Conservation (phyloP, 225 moss, liverwort and hornwort genomes). For the Bryoerythrophyllum caledonicum region DNA sequence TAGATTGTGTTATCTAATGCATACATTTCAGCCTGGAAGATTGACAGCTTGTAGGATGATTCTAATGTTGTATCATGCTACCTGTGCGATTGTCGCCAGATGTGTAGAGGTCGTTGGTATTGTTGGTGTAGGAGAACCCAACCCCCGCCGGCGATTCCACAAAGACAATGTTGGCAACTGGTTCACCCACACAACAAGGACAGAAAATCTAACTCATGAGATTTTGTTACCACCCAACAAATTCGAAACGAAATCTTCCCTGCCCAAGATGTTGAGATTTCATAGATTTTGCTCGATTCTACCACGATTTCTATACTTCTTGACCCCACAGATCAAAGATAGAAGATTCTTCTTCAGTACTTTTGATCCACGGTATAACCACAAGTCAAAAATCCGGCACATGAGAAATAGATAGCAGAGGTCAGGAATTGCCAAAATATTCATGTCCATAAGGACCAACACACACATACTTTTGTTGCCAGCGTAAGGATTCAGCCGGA, state of each 20-base stretch:
- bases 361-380: no score
- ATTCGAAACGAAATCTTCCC: background rate
- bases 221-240: background rate
- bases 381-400: no score
- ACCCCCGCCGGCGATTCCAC: slow-evolving; percentile 79
- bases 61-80: background rate
- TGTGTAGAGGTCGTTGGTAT: slow-evolving; percentile 44
- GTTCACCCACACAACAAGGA: slow-evolving; percentile 13
- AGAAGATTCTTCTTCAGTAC: no score
- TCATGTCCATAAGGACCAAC: background rate
- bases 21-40: background rate
- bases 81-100: slow-evolving; percentile 69
- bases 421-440: no score
- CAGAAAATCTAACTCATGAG: background rate
- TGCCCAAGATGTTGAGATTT: background rate
- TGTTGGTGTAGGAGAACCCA: slow-evolving; percentile 76
- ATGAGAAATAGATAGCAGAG: no score
- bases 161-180: slow-evolving; percentile 65
- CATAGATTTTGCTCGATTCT: no score
- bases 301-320: no score
- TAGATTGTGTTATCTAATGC: no score
- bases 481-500: slow-evolving; percentile 49
- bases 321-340: no score
- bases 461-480: slow-evolving; percentile 50
- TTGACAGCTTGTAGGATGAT: background rate